Base-by-base conservation (phyloP, 306 rosid species). In the Sophora flavescens region DNA sequence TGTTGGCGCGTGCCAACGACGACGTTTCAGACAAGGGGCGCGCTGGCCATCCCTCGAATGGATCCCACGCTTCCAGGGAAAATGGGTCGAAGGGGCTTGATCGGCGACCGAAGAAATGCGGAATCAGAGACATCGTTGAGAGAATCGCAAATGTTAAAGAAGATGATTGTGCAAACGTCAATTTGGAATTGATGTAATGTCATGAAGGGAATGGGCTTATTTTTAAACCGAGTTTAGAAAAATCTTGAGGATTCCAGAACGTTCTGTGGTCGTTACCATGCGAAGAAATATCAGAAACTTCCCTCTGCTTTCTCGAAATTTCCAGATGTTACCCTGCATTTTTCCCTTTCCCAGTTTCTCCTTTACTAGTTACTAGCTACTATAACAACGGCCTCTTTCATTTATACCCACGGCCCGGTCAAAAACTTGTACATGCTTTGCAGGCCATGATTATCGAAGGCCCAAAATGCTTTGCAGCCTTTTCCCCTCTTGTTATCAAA, bases 41-140 rank as follows among this genome's bases (percentile, higher is more conserved):
- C 13, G 28, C 3, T 1, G 79, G 53, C 2, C 18, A 68, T 7
- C 61, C 75, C 51, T 77, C 81, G 42, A 77, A 77, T 13, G 81
- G 75, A 10, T 77, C 81, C 75, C 75, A 67, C 9, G 52, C 54
- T 1, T 78, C 77, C 1, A 58, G 26, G 1, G 79, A 6, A 47
- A 57, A 74, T n/a, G 70, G 74, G n/a, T 75, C 64, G 54, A 50
- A 72, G 1, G 68, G 62, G 63, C 33, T 65, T 13, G 68, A 51
- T 33, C 83, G 75, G 52, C 70, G 83, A 1, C 74, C 54, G 75
- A 65, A 35, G 33, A 57, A 30, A 45, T 6, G 41, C 3, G 79
- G 83, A 30, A 72, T 6, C 28, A 72, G 41, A 54, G 74, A 80
- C 83, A 80, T 72, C 0, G 51, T 50, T 60, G 18, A 32, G 32